phyloP scores from a whole-genome alignment of 306 rosid genomes.

The Quercus suber region DNA sequence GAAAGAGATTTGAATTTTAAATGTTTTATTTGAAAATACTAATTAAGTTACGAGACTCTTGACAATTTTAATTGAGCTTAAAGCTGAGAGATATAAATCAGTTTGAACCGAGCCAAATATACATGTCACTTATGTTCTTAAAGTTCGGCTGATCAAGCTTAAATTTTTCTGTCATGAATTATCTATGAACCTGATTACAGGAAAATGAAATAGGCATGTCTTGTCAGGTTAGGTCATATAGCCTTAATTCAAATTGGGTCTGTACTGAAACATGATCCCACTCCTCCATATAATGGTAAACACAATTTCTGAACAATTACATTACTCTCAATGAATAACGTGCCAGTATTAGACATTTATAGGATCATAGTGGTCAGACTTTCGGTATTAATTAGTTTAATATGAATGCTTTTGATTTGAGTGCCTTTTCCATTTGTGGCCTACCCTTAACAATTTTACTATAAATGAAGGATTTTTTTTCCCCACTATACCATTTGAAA shows the following conservation, averaged over 20 bases:
- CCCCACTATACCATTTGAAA: not conserved
- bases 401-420: too few species aligned
- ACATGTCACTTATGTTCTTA: too few species aligned
- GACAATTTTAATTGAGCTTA: too few species aligned
- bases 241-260: not conserved
- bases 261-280: not conserved
- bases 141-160: not conserved
- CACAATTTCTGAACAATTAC: not conserved
- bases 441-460: too few species aligned
- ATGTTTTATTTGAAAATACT: too few species aligned
- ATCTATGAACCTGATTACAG: not conserved
- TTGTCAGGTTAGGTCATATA: not conserved
- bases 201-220: not conserved
- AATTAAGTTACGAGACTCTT: accelerated
- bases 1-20: accelerated
- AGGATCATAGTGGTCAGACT: too few species aligned
- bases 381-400: too few species aligned
- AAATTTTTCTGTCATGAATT: not conserved
- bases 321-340: not conserved
- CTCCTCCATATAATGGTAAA: not conserved
- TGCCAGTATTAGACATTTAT: too few species aligned
- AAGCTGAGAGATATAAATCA: too few species aligned
- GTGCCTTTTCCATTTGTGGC: too few species aligned
- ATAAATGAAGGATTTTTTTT: not conserved
- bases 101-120: too few species aligned